These are phyloP conservation scores for Aspergillus versicolor DNA, from an alignment of 2,329 filamentous ascomycete species.

Conservation along the genomic window DNA sequence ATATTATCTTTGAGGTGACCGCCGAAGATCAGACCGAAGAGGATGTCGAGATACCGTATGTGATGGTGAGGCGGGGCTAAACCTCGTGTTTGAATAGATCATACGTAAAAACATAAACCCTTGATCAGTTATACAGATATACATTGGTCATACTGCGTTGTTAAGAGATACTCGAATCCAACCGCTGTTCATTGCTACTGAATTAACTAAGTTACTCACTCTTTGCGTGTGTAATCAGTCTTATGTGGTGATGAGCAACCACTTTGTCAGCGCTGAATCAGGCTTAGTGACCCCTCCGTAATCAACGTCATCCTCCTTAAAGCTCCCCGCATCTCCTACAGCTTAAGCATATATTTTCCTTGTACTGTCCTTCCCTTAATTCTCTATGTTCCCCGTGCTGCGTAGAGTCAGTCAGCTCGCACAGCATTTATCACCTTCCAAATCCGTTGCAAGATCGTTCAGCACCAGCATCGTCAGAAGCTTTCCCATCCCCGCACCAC, in stretches of 20 bases:
- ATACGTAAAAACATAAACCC: background rate
- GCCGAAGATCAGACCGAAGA: conserved; percentile 85
- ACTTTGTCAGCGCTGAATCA: conserved; percentile 9
- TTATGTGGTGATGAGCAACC: conserved; percentile 3
- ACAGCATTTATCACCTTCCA: conserved; percentile 19
- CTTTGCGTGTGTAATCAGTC: background rate
- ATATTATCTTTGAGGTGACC: conserved; percentile 94
- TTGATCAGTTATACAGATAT: background rate
- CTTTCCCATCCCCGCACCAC: conserved; percentile 22
- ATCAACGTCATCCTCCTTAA: conserved; percentile 11
- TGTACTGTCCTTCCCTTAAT: background rate
- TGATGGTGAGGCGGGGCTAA: conserved; percentile 69
- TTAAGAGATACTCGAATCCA: background rate
- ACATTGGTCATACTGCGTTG: background rate
- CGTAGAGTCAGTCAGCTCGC: conserved; percentile 22
- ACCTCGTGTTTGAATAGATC: background rate
- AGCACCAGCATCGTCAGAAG: conserved; percentile 13
- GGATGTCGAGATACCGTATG: conserved; percentile 95
- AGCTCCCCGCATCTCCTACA: conserved; percentile 13
- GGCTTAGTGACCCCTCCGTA: conserved; percentile 10
- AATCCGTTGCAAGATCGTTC: conserved; percentile 14
- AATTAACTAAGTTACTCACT: background rate
- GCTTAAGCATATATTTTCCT: conserved; percentile 6
- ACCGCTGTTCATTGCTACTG: background rate
- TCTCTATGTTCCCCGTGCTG: conserved; percentile 27